These are phyloP conservation scores for Venturiaceae sp. DNA, from an alignment of 2,329 filamentous ascomycete genomes.

Conservation along the genomic window DNA sequence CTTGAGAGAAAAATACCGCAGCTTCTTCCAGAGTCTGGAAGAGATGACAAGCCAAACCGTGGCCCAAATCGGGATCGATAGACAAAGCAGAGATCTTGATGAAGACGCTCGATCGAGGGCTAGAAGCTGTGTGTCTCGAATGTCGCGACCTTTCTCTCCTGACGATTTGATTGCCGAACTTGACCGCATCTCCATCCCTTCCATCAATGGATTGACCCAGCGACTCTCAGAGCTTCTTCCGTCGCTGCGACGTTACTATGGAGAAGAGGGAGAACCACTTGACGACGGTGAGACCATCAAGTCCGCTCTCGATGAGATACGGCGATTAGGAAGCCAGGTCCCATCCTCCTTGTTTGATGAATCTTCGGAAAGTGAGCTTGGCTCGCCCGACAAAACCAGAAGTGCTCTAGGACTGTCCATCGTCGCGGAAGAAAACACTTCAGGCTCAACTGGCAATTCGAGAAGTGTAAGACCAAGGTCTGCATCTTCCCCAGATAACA, in stretches of 20 bases:
- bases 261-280: constrained; percentile 24
- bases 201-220: constrained; percentile 33
- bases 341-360: not conserved
- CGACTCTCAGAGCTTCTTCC: constrained; percentile 36
- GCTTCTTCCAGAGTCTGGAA: constrained; percentile 32
- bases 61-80: not conserved
- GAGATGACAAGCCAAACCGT: constrained; percentile 3
- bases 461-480: not conserved
- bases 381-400: not conserved
- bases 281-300: constrained; percentile 13
- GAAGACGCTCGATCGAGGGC: not conserved
- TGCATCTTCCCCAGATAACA: not conserved
- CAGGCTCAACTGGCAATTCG: not conserved
- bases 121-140: not conserved
- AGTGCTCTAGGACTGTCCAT: not conserved
- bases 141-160: constrained; percentile 21
- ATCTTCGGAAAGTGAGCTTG: not conserved
- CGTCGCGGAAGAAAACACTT: not conserved
- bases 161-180: constrained; percentile 33
- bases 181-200: constrained; percentile 35
- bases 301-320: constrained; percentile 16
- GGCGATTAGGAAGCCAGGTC: constrained; percentile 1
- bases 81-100: not conserved
- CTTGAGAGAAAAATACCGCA: constrained; percentile 34
- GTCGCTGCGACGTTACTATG: constrained; percentile 29